Evolutionary conservation across 2,329 filamentous ascomycete genomes (phyloP), one percentile per base, ranked within the genome.

Genomic region (Amauroascus verrucosus): DNA sequence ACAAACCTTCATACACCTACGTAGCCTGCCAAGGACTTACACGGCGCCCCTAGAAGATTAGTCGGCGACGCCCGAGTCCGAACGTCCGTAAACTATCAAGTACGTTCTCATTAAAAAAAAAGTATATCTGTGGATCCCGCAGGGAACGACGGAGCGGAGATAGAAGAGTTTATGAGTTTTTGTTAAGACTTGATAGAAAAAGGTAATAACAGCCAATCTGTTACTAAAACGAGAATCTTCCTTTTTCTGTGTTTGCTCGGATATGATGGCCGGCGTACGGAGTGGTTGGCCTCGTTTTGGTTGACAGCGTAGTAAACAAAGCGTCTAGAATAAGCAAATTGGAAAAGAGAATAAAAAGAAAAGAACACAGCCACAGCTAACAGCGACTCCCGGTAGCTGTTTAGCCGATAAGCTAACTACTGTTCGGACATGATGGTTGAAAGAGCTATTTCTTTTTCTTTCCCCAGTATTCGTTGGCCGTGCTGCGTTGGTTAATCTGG

Each of bases 61-160:
- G 41, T 38, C 50, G 41, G 38, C 11, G 30, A 26, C 26, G 35
- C 11, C 28, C 22, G 30, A 30, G 18, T 28, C 50, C 50, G 50
- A 52, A 46, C 20, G 30, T 46, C 40, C 40, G 40, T 28, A 38
- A 24, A 3, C 16, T 30, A n/a, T 46, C 16, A 30, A 28, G 8
- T 22, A n/a, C 9, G 4, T n/a, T 16, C 2, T 11, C 6, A 38
- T 45, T 33, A 11, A 14, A 5, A 22, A 18, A 8, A 18, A 4
- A n/a, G n/a, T n/a, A 38, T 38, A 4, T 24, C 20, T 33, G 46
- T 48, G 46, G 47, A 30, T 22, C 33, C 20, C 37, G 26, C 5
- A 37, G 5, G 45, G 20, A 28, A 44, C n/a, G 26, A 35, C 48
- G 48, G 48, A 43, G 22, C 48, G 48, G 48, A 51, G 48, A 51